Percentiles rank a stretch among this genome's conserved stretches.
These are phyloP conservation scores for Petrea volubilis DNA, from an alignment of 257 asterid species.

Conservation along the genomic window DNA sequence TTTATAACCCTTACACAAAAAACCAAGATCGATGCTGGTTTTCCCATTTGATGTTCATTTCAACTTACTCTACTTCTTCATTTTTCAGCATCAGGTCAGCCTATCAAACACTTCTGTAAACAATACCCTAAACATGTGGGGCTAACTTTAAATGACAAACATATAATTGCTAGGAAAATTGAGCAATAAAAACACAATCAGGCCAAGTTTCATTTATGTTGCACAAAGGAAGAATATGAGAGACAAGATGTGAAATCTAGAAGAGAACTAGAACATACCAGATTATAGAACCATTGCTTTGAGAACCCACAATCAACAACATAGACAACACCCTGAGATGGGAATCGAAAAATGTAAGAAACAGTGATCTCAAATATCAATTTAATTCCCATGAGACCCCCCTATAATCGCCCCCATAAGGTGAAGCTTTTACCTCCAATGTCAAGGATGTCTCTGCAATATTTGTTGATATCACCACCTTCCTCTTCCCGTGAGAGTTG, in stretches of 20 bases:
- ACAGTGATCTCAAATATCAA: slow-evolving; percentile 17
- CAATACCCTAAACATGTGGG: neutral
- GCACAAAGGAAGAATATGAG: neutral
- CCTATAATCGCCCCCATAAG: neutral
- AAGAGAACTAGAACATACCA: slow-evolving; percentile 45
- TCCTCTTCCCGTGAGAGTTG: slow-evolving; percentile 93
- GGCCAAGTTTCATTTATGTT: neutral
- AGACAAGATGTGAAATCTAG: slow-evolving; percentile 6
- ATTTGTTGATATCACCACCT: slow-evolving; percentile 90
- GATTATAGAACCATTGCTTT: slow-evolving; percentile 88
- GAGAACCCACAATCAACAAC: slow-evolving; percentile 95
- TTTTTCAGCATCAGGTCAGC: slow-evolving; percentile 6
- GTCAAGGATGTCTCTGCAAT: slow-evolving; percentile 98
- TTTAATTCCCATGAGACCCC: neutral
- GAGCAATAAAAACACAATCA: too few relatives aligned
- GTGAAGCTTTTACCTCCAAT: slow-evolving; percentile 63
- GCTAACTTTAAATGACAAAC: neutral
- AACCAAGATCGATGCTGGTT: neutral
- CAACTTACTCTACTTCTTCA: neutral
- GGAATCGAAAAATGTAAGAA: slow-evolving; percentile 28
- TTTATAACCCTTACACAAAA: neutral
- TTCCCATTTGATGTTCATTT: neutral
- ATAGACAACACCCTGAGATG: slow-evolving; percentile 81
- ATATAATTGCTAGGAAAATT: neutral
- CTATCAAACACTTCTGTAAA: neutral